phyloP scores from a whole-genome alignment of 345 rosid species.

The Odontarrhena argentea region DNA sequence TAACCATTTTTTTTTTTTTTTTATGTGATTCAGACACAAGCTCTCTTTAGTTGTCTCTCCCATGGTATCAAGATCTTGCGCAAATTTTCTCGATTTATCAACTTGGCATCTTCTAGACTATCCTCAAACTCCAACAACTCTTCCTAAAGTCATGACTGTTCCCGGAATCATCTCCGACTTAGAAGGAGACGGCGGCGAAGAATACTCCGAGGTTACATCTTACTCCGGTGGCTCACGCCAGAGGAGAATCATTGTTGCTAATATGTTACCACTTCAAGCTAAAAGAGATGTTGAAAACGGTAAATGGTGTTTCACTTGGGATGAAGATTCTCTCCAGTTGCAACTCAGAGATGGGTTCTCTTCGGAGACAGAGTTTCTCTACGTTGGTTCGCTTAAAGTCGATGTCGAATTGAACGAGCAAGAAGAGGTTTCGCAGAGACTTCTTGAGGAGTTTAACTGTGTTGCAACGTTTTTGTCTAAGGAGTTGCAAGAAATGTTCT shows the following conservation, averaged over 20 bases:
- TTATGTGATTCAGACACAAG: neutral
- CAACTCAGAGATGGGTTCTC: constrained; percentile 50
- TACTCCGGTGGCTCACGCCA: constrained; percentile 23
- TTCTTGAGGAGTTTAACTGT: constrained; percentile 45
- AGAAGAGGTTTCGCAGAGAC: constrained; percentile 45
- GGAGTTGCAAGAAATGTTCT: constrained; percentile 43
- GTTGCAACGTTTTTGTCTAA: constrained; percentile 47
- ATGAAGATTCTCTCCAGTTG: constrained; percentile 43
- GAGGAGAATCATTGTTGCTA: constrained; percentile 45
- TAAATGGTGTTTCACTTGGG: constrained; percentile 43
- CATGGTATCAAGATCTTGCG: constrained; percentile 58
- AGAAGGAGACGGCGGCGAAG: constrained; percentile 40
- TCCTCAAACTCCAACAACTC: constrained; percentile 37
- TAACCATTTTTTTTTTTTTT: neutral
- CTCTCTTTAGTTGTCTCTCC: constrained; percentile 15
- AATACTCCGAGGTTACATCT: constrained; percentile 25
- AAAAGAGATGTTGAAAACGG: constrained; percentile 38
- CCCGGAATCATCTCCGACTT: constrained; percentile 49
- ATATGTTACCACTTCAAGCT: constrained; percentile 45
- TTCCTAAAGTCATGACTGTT: constrained; percentile 54
- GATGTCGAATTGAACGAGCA: constrained; percentile 39
- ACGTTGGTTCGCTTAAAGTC: constrained; percentile 45
- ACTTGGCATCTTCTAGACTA: constrained; percentile 49
- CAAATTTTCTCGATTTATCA: constrained; percentile 57
- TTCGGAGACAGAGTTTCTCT: constrained; percentile 42